Percentiles rank a stretch among this genome's conserved stretches.
Conservation (phyloP, 345 rosid species). For the Carallia pectinifolia region DNA sequence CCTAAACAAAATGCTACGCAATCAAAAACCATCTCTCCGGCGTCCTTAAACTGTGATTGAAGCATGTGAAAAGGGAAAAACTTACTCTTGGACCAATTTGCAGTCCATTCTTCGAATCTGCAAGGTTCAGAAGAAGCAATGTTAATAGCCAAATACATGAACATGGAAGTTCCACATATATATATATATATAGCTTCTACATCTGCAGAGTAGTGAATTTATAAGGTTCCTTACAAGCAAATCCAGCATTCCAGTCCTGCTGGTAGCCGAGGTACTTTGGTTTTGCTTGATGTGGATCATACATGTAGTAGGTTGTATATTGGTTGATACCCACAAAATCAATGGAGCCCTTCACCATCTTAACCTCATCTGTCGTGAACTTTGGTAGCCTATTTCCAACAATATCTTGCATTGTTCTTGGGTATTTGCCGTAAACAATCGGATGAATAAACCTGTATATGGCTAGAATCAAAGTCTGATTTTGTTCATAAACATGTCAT, state of each 20-base stretch:
- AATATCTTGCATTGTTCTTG: conserved; percentile 76
- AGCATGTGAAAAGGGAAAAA: background rate
- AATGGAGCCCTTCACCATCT: conserved; percentile 86
- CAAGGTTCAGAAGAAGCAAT: conserved; percentile 11
- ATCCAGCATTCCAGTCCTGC: conserved; percentile 85
- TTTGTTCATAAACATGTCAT: too few relatives aligned
- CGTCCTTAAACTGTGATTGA: background rate
- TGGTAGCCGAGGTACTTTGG: conserved; percentile 66
- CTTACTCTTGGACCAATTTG: conserved; percentile 79
- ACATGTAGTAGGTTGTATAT: conserved; percentile 76
- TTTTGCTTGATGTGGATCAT: conserved; percentile 46
- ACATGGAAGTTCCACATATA: background rate
- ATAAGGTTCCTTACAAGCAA: conserved; percentile 55
- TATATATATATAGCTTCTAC: background rate
- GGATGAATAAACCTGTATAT: conserved; percentile 83
- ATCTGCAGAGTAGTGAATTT: background rate
- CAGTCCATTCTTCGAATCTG: conserved; percentile 65
- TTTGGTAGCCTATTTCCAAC: conserved; percentile 78
- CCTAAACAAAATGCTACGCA: background rate
- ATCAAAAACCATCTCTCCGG: background rate
- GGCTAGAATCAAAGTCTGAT: background rate
- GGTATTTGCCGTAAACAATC: conserved; percentile 85
- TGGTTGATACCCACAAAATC: conserved; percentile 94
- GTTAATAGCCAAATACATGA: conserved; percentile 1
- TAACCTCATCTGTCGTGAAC: conserved; percentile 67